Evolutionary conservation across 805 yeast species (phyloP).

Genomic region (Metschnikowia noctiluminum): DNA sequence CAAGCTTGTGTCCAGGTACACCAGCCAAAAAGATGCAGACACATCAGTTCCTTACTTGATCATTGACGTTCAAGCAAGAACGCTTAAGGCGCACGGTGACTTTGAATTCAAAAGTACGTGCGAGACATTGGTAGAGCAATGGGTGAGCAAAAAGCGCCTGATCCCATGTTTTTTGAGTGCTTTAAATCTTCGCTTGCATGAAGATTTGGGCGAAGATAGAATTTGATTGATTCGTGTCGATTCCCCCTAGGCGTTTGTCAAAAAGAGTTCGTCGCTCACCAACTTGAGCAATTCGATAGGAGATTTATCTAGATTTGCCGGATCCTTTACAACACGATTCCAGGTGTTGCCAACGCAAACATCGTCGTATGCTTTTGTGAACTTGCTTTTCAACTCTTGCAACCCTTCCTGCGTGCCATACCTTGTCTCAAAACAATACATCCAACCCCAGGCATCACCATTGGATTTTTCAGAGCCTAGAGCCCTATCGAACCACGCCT

Average conservation of each 20-base stretch:
- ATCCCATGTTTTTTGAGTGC: slow-evolving; percentile 79
- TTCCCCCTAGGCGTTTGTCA: background rate
- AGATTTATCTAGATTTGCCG: slow-evolving; percentile 41
- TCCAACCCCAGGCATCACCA: slow-evolving; percentile 81
- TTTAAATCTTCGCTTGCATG: slow-evolving; percentile 63
- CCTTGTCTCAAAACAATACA: slow-evolving; percentile 26
- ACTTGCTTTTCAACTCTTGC: background rate
- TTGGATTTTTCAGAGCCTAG: slow-evolving; percentile 48
- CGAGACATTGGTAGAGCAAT: slow-evolving; percentile 54
- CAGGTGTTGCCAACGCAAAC: slow-evolving; percentile 65
- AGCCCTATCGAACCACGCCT: slow-evolving; percentile 73
- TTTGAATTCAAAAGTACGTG: slow-evolving; percentile 35
- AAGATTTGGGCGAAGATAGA: slow-evolving; percentile 23
- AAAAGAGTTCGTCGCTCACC: slow-evolving; percentile 20
- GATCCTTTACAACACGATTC: slow-evolving; percentile 49
- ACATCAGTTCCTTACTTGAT: slow-evolving; percentile 42
- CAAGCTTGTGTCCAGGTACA: slow-evolving; percentile 49
- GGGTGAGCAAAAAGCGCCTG: slow-evolving; percentile 67
- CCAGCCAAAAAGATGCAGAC: slow-evolving; percentile 18
- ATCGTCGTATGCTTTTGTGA: slow-evolving; percentile 6
- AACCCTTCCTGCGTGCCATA: slow-evolving; percentile 10
- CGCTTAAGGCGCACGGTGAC: slow-evolving; percentile 50
- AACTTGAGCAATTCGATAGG: slow-evolving; percentile 39
- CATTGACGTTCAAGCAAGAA: slow-evolving; percentile 53
- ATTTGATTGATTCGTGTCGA: background rate